Percentiles rank a stretch among this genome's conserved stretches.
Conservation (phyloP, 164 flowering plant genomes). For the Vitis riparia region DNA sequence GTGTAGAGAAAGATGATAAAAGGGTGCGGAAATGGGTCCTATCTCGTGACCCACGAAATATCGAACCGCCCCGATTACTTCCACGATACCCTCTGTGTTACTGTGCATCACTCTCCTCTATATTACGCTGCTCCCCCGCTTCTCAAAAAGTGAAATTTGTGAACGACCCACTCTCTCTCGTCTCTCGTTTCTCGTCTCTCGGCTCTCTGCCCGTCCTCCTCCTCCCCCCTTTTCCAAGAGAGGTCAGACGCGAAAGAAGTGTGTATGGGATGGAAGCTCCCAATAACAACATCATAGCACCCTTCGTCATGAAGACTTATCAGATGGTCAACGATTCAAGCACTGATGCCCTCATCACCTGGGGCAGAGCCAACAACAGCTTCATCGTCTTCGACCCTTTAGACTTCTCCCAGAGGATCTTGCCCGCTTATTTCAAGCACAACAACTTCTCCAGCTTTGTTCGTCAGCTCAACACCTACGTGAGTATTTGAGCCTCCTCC, state of each 20-base stretch:
- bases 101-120: constrained; percentile 5
- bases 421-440: constrained; percentile 87
- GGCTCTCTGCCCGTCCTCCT: no score
- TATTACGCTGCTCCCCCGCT: constrained; percentile 9
- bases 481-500: constrained; percentile 26
- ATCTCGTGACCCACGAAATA: constrained; percentile 15
- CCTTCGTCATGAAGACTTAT: constrained; percentile 81
- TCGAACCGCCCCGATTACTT: constrained; percentile 9
- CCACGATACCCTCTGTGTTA: constrained; percentile 20
- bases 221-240: background rate
- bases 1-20: constrained; percentile 20
- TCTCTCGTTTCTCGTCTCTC: no score
- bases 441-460: constrained; percentile 95
- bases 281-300: constrained; percentile 44
- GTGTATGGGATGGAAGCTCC: constrained; percentile 19
- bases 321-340: constrained; percentile 84
- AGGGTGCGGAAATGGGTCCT: constrained; percentile 25
- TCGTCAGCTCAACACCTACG: constrained; percentile 93
- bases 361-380: constrained; percentile 79
- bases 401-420: constrained; percentile 59
- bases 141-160: no score
- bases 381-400: constrained; percentile 77
- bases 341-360: constrained; percentile 52
- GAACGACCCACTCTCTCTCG: background rate
- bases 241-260: background rate